Conservation (phyloP, 169 alveolate genomes). For the Babesia bovis region DNA sequence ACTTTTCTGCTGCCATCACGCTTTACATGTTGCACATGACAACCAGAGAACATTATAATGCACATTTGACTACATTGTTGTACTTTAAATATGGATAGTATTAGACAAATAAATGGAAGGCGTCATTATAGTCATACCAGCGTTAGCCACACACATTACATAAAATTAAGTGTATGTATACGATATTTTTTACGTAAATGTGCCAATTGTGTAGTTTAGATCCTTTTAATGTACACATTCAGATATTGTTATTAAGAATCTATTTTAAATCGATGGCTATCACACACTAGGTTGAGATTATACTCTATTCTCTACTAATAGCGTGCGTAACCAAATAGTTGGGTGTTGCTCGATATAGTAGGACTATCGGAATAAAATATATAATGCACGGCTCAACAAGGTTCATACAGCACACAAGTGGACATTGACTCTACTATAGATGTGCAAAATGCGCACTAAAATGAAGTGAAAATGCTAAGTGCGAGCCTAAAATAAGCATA, state of each 20-base stretch:
- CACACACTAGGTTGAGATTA: no score
- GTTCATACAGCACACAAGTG: slow-evolving; percentile 28
- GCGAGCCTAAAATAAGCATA: neutral
- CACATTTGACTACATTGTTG: neutral
- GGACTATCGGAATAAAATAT: no score
- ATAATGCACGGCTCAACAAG: neutral
- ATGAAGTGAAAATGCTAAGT: neutral
- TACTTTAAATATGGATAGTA: neutral
- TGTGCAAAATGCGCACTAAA: neutral
- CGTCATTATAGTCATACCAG: slow-evolving; percentile 1
- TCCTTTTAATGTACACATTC: no score
- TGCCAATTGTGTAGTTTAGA: no score
- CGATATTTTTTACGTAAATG: no score
- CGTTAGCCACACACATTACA: neutral
- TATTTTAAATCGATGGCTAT: no score
- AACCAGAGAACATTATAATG: neutral
- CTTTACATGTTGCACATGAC: neutral
- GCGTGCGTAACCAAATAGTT: no score
- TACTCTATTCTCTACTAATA: no score
- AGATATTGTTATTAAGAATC: no score
- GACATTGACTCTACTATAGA: slow-evolving; percentile 14
- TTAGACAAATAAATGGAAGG: neutral
- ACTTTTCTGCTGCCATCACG: slow-evolving; percentile 5
- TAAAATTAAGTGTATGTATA: neutral
- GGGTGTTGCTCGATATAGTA: no score